Conservation (phyloP, 1,284 basidiomycete genomes). For the Coniferiporia sulphurascens region DNA sequence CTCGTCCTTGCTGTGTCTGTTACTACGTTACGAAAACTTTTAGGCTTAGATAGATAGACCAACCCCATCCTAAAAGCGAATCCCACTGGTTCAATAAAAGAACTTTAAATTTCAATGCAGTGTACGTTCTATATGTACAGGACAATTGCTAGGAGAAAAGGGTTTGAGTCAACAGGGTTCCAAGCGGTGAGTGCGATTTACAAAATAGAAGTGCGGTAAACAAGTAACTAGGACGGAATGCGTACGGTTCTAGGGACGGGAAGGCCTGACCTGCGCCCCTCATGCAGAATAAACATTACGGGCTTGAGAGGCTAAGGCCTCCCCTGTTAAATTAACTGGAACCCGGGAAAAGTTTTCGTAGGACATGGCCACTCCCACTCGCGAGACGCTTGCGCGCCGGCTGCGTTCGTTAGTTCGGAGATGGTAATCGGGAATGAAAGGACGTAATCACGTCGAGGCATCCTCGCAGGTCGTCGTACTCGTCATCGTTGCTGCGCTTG, state of each 20-base stretch:
- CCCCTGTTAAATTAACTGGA: slow-evolving; percentile 3
- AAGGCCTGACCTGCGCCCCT: not conserved
- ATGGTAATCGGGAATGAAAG: not conserved
- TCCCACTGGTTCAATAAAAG: not conserved
- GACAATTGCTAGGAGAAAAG: not conserved
- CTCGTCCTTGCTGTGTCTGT: not conserved
- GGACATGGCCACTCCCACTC: not conserved
- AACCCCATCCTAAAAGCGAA: not conserved
- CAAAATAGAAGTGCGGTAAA: slow-evolving; percentile 6
- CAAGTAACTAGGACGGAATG: not conserved
- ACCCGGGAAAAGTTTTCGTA: not conserved
- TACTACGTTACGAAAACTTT: not conserved
- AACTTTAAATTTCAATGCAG: not conserved
- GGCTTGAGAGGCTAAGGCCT: not conserved
- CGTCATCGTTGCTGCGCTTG: not conserved
- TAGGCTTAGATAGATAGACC: not conserved
- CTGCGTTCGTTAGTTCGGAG: not conserved
- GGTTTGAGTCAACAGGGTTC: not conserved
- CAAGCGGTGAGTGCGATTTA: not conserved
- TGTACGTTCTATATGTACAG: slow-evolving; percentile 7
- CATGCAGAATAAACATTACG: not conserved
- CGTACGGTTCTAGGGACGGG: slow-evolving; percentile 1
- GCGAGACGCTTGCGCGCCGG: not conserved
- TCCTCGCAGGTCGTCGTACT: not conserved
- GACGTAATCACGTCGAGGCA: not conserved